Evolutionary conservation across 768 basidiomycete species (phyloP), one percentile per base, ranked within the genome.

Genomic region (Hericium erinaceus): DNA sequence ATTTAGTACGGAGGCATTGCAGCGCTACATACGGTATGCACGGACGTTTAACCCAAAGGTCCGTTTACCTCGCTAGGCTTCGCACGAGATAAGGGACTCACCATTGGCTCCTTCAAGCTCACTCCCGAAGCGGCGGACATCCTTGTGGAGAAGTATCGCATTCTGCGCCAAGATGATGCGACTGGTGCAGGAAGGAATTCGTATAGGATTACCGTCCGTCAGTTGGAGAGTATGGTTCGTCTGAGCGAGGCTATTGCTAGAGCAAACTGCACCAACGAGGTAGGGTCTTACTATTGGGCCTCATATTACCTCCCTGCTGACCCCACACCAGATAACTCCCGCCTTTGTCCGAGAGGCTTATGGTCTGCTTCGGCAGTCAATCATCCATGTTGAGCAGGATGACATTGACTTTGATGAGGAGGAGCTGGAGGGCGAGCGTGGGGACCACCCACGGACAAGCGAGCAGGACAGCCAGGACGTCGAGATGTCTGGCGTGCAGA

Each of bases 331-430:
- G 91, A 98, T 99, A 65, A 90, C 83, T 0, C 94, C 95, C 7
- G 87, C 82, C 2, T 95, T 95, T 68, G 95, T 99, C 20, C 85
- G 94, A 41, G 97, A 99, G 72, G 97, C 97, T 2, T 98, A 90
- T 73, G 85, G 84, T 46, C 85, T 99, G 18, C 77, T 99, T 12
- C 84, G 91, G 24, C 95, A 97, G 69, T 98, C 97, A 2, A 99
- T 99, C 72, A 98, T 99, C 65, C 97, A 98, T 66, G 95, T 99
- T 59, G 97, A 99, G 68, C 94, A 98, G 69, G 97, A 99, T 67
- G 95, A 98, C 65, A 86, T 99, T 66, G 93, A 97, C 68, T 90
- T 98, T 70, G 97, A 98, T 66, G 92, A 95, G 64, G 92, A 95
- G 65, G 92, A 92, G 58, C 72, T 80, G 2, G 77, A 80, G 55